Evolutionary conservation across 257 asterid species (phyloP), one percentile per base, ranked within the genome.

Genomic region (Galeopsis tetrahit): DNA sequence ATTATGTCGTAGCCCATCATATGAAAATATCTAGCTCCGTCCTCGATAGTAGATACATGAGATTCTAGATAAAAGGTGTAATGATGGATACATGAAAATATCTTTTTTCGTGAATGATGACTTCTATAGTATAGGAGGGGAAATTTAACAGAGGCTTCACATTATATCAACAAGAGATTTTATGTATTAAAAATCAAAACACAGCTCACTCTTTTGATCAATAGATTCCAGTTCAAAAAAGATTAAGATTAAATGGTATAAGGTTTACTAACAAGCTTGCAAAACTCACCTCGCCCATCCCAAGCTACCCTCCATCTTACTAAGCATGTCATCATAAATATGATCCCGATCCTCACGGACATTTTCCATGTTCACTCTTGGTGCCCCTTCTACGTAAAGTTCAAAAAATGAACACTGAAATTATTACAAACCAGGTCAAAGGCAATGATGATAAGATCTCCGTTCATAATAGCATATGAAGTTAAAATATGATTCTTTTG

Each of bases 221-320:
- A 58, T 7, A 31, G 36, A 28, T 63, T 75, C 34, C 38, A 39
- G 14, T n/a, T 60, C 56, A 60, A 56, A 2, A 55, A 14, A 34
- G 31, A 55, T 28, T 52, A 21, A 35, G 65, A 76, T 40, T 13
- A 13, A 59, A 14, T 31, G 56, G 69, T 35, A 39, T 31, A 70
- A 35, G 42, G 60, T 32, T 15, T 5, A 66, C 21, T 3, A 59
- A 43, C 36, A 36, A 66, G 71, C 55, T 42, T 17, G 56, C n/a
- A 39, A 77, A 17, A 66, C 89, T 75, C 68, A 93, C 98, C 98
- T 93, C 97, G 9, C 96, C 98, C 96, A 89, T 93, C 87, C 88
- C 98, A 68, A 66, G 86, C 80, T 91, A 32, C 98, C 96, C 68
- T 80, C 96, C 97, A 93, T 93, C 74, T 91, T 90, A 78, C 75